Percentiles rank a stretch among this genome's conserved stretches.
phyloP scores from a whole-genome alignment of 495 filamentous ascomycete genomes.

The Cercophora samala region DNA sequence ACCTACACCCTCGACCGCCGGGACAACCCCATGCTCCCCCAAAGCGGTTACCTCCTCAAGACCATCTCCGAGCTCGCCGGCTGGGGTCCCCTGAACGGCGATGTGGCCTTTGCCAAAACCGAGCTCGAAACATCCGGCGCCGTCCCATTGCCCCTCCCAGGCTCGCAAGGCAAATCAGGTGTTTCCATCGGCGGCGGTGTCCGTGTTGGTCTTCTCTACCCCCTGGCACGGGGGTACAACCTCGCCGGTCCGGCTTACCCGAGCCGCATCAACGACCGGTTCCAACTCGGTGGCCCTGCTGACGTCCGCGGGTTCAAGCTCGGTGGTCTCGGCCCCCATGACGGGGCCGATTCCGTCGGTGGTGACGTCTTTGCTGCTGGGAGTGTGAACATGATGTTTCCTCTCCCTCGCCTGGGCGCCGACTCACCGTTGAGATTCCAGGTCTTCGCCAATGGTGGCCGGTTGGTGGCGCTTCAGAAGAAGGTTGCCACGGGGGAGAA shows the following conservation, averaged over 20 bases:
- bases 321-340: conserved; percentile 80
- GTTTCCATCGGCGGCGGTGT: conserved; percentile 53
- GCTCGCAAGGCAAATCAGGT: conserved; percentile 64
- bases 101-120: conserved; percentile 85
- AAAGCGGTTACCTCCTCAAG: conserved; percentile 73
- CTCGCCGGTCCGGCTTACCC: conserved; percentile 53
- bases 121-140: conserved; percentile 79
- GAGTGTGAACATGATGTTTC: conserved; percentile 77
- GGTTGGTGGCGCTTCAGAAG: conserved; percentile 71
- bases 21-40: conserved; percentile 78
- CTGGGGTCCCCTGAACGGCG: conserved; percentile 76
- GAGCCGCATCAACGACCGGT: conserved; percentile 88
- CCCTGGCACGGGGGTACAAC: conserved; percentile 55
- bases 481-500: conserved; percentile 44
- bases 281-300: conserved; percentile 89
- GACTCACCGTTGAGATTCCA: conserved; percentile 86
- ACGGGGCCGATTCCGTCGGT: conserved; percentile 79
- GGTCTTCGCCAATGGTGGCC: conserved; percentile 84
- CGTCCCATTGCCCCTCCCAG: conserved; percentile 65
- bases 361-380: conserved; percentile 90
- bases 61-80: conserved; percentile 79
- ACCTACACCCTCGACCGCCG: conserved; percentile 74
- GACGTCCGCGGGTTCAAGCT: conserved; percentile 92
- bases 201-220: conserved; percentile 57
- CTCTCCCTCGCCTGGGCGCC: conserved; percentile 71